Evolutionary conservation across 2,329 filamentous ascomycete species (phyloP).

Genomic region (Amauroascus verrucosus): DNA sequence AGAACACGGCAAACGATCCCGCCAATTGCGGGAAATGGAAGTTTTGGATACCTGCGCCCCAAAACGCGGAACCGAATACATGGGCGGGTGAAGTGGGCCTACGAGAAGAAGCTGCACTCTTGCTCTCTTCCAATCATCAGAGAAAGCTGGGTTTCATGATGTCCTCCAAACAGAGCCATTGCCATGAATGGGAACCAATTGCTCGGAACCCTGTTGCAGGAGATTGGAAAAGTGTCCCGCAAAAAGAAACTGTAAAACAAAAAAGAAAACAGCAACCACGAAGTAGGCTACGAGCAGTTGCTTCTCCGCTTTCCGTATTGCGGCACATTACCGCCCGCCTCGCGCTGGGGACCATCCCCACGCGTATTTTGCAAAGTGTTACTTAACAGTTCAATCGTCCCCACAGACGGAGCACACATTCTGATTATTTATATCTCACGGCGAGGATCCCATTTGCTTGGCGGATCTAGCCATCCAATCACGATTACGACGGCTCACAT

Average conservation of each 20-base stretch:
- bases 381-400: neutral
- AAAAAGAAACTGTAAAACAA: neutral
- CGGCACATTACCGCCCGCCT: too few relatives aligned
- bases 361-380: neutral
- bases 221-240: neutral
- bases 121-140: neutral
- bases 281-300: neutral
- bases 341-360: neutral
- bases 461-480: neutral
- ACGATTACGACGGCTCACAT: slow-evolving; percentile 1
- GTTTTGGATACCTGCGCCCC: neutral
- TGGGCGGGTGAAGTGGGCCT: neutral
- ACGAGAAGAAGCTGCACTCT: neutral
- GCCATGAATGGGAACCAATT: neutral
- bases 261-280: too few relatives aligned
- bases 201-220: neutral
- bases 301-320: neutral
- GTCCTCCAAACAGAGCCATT: neutral
- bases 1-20: neutral
- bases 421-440: slow-evolving; percentile 6
- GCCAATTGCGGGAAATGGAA: neutral
- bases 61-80: neutral
- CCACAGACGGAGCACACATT: neutral
- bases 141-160: too few relatives aligned
- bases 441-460: slow-evolving; percentile 4